These are phyloP conservation scores for Diaporthe capsici DNA, from an alignment of 2,329 filamentous ascomycete genomes.

Conservation along the genomic window DNA sequence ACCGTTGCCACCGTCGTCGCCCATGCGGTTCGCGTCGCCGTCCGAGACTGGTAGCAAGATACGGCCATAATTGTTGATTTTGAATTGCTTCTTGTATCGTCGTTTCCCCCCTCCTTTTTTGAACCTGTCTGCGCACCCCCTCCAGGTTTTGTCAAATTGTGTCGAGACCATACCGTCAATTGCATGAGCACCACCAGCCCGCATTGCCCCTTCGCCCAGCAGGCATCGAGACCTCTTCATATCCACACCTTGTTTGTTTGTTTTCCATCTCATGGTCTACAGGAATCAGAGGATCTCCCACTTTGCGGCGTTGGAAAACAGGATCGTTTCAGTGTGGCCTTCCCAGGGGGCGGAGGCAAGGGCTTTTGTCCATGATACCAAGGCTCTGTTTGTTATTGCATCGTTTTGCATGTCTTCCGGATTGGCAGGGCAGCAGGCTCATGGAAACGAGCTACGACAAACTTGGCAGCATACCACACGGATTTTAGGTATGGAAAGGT, in stretches of 20 bases:
- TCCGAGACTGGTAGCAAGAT: background rate
- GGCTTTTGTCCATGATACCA: background rate
- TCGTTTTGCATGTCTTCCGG: background rate
- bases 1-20: constrained; percentile 14
- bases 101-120: no score
- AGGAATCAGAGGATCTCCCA: background rate
- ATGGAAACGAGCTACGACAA: background rate
- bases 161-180: background rate
- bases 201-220: background rate
- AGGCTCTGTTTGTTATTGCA: background rate
- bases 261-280: background rate
- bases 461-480: background rate
- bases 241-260: background rate
- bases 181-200: background rate
- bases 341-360: background rate
- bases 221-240: background rate
- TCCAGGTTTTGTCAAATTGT: background rate
- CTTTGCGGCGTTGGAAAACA: constrained; percentile 18
- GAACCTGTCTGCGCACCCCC: background rate
- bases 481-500: background rate
- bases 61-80: background rate
- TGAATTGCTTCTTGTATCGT: background rate
- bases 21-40: background rate
- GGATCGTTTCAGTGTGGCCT: background rate
- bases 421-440: background rate